These are phyloP conservation scores for Rubroshorea leprosula DNA, from an alignment of 345 rosid genomes.

Conservation along the genomic window DNA sequence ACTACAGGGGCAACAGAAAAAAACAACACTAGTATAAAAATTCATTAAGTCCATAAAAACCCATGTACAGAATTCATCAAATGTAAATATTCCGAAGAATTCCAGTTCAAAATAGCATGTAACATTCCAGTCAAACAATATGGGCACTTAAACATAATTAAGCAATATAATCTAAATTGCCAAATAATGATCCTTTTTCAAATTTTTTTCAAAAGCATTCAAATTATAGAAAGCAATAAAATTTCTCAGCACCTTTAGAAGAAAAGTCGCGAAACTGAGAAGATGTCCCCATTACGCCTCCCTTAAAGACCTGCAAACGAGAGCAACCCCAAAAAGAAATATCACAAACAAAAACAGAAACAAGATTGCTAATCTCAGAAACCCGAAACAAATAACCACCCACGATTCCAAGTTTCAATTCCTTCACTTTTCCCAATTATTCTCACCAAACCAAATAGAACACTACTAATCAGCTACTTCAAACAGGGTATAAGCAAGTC, in stretches of 20 bases:
- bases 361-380: neutral
- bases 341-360: neutral
- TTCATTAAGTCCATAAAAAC: neutral
- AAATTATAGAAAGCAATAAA: neutral
- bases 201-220: neutral
- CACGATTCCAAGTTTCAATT: neutral
- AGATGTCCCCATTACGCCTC: constrained; percentile 41
- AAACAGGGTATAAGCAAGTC: constrained; percentile 4
- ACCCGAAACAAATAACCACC: neutral
- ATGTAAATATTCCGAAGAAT: neutral
- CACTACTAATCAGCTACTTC: neutral
- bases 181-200: neutral
- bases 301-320: constrained; percentile 38
- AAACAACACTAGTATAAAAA: neutral
- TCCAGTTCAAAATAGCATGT: neutral
- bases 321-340: neutral
- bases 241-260: constrained; percentile 48
- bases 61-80: neutral
- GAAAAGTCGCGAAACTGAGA: constrained; percentile 48
- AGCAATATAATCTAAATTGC: neutral
- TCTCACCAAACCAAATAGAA: neutral
- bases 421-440: neutral
- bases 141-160: neutral
- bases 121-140: neutral
- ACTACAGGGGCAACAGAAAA: no score